Percentiles rank a stretch among this genome's conserved stretches.
Conservation (phyloP, 2,329 filamentous ascomycete species). For the Trichophyton verrucosum region DNA sequence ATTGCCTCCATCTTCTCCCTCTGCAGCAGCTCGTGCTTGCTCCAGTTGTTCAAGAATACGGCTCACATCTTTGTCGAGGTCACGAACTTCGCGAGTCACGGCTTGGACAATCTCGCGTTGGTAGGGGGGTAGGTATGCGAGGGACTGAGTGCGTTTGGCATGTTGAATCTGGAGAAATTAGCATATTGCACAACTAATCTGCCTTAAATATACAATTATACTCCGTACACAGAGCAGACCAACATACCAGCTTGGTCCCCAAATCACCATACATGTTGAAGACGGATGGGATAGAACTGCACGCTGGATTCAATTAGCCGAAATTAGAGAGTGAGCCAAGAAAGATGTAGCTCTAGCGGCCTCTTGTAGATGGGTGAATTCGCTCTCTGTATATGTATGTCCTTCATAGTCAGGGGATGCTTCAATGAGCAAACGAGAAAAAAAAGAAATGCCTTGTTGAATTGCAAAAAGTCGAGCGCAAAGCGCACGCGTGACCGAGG, state of each 20-base stretch:
- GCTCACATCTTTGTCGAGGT: constrained; percentile 75
- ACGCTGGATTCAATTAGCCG: neutral
- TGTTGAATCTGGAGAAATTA: constrained; percentile 59
- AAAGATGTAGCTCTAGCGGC: neutral
- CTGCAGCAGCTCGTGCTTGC: constrained; percentile 33
- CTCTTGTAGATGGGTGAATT: too few species aligned
- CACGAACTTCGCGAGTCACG: constrained; percentile 81
- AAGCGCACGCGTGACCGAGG: neutral
- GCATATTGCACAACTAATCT: neutral
- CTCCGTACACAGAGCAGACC: constrained; percentile 11
- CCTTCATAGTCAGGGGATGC: neutral
- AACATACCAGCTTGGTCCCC: constrained; percentile 65
- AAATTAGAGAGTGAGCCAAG: neutral
- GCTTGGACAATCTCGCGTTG: constrained; percentile 81
- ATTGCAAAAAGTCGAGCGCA: neutral
- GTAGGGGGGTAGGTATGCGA: constrained; percentile 77
- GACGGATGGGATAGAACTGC: neutral
- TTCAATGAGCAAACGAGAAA: neutral
- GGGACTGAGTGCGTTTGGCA: constrained; percentile 84
- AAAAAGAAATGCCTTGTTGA: neutral
- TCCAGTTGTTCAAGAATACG: constrained; percentile 70
- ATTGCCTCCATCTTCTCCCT: neutral
- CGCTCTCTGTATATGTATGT: neutral
- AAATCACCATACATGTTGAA: constrained; percentile 76
- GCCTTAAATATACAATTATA: neutral